These are phyloP conservation scores for Primulina huaijiensis DNA, from an alignment of 257 asterid genomes.

Conservation along the genomic window DNA sequence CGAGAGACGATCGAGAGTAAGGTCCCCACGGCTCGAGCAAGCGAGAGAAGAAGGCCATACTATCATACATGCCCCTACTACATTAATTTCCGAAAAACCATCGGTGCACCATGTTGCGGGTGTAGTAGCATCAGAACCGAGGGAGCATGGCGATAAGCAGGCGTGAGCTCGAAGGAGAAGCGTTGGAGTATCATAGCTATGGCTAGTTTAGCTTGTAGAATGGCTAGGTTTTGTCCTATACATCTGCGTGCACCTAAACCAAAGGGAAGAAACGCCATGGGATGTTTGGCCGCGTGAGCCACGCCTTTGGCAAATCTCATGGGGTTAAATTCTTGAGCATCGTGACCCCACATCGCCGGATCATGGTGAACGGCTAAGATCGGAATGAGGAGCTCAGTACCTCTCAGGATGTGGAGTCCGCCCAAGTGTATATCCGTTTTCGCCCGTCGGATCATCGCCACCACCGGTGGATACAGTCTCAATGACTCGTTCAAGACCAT, in stretches of 20 bases:
- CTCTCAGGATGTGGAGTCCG: slow-evolving; percentile 46
- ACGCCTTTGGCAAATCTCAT: slow-evolving; percentile 66
- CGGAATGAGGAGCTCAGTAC: slow-evolving; percentile 76
- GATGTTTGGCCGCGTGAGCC: slow-evolving; percentile 63
- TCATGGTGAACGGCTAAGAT: slow-evolving; percentile 85
- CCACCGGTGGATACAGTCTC: slow-evolving; percentile 82
- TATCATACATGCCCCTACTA: too few relatives aligned
- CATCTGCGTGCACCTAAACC: slow-evolving; percentile 82
- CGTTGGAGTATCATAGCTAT: slow-evolving; percentile 68
- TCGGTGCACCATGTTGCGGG: slow-evolving; percentile 86
- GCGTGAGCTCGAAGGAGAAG: slow-evolving; percentile 61
- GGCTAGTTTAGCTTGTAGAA: slow-evolving; percentile 68
- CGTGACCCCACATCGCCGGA: slow-evolving; percentile 67
- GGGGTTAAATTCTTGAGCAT: slow-evolving; percentile 77
- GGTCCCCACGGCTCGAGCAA: too few relatives aligned
- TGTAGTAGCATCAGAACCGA: slow-evolving; percentile 54
- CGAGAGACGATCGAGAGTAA: too few relatives aligned
- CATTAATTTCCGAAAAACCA: slow-evolving; percentile 56
- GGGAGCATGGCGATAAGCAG: slow-evolving; percentile 74
- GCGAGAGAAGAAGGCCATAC: too few relatives aligned
- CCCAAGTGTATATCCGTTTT: slow-evolving; percentile 53
- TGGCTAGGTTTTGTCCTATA: slow-evolving; percentile 81
- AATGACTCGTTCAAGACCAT: slow-evolving; percentile 76
- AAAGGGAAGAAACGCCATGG: slow-evolving; percentile 79
- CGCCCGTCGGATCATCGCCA: slow-evolving; percentile 68